These are phyloP conservation scores for Komagataella phaffii DNA, from an alignment of 805 yeast genomes.

Conservation along the genomic window DNA sequence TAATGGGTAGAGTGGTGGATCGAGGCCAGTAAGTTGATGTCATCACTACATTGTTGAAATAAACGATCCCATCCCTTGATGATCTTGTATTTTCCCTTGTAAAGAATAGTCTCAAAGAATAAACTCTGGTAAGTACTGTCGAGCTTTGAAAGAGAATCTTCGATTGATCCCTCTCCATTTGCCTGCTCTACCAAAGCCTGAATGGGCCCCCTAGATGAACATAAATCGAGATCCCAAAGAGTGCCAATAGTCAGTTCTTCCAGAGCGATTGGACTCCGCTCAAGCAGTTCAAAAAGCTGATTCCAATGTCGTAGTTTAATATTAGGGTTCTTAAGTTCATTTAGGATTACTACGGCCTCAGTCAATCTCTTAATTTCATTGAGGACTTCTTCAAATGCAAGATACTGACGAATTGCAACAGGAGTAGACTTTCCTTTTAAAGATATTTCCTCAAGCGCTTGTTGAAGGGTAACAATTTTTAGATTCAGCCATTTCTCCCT, in stretches of 20 bases:
- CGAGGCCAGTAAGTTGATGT: constrained; percentile 46
- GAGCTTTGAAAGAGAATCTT: constrained; percentile 38
- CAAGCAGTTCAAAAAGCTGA: constrained; percentile 18
- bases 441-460: constrained; percentile 36
- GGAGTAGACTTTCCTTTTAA: constrained; percentile 38
- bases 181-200: constrained; percentile 47
- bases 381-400: constrained; percentile 54
- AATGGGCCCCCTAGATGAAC: constrained; percentile 28
- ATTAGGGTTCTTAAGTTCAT: constrained; percentile 38
- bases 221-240: constrained; percentile 45
- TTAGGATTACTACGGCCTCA: constrained; percentile 22
- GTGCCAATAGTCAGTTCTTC: constrained; percentile 34
- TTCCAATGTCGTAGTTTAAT: constrained; percentile 62
- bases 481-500: constrained; percentile 33
- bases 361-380: constrained; percentile 24
- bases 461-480: constrained; percentile 29
- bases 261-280: constrained; percentile 3
- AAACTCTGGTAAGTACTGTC: constrained; percentile 40
- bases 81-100: constrained; percentile 35
- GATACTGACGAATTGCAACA: constrained; percentile 44
- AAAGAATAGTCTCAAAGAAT: constrained; percentile 39
- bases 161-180: constrained; percentile 55
- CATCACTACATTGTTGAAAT: constrained; percentile 44
- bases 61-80: constrained; percentile 58
- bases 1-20: constrained; percentile 62